Percentiles rank a stretch among this genome's conserved stretches.
These are phyloP conservation scores for Boletus sp. DNA, from an alignment of 768 basidiomycete genomes.

Conservation along the genomic window DNA sequence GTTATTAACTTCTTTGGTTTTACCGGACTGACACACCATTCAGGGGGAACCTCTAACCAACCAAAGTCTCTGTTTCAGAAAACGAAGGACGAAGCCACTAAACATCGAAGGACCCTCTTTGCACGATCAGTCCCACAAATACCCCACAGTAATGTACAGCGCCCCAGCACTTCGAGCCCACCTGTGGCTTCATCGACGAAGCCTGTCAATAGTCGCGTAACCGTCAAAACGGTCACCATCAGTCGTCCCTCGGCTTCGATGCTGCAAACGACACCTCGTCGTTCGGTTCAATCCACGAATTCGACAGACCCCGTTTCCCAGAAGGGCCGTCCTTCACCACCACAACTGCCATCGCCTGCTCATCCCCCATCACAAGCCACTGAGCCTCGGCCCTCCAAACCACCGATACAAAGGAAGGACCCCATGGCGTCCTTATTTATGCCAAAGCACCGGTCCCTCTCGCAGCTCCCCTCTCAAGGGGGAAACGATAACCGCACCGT, in stretches of 20 bases:
- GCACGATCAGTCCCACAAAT: constrained; percentile 54
- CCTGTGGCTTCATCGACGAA: constrained; percentile 33
- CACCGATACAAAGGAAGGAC: constrained; percentile 54
- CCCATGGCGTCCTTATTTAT: constrained; percentile 64
- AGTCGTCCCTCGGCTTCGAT: constrained; percentile 32
- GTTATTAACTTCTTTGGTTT: neutral
- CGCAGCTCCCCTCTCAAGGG: constrained; percentile 46
- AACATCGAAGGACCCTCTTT: constrained; percentile 62
- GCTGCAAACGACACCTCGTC: constrained; percentile 13
- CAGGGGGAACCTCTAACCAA: constrained; percentile 40
- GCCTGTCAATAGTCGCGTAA: constrained; percentile 41
- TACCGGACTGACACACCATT: constrained; percentile 11
- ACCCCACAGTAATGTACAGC: constrained; percentile 43
- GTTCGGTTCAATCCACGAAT: constrained; percentile 35
- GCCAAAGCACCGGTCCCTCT: constrained; percentile 69
- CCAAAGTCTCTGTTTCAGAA: constrained; percentile 79
- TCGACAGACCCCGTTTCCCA: constrained; percentile 9
- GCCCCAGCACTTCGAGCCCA: constrained; percentile 34
- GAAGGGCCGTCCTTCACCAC: constrained; percentile 31
- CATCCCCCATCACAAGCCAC: constrained; percentile 18
- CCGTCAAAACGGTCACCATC: constrained; percentile 49
- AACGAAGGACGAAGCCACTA: constrained; percentile 67
- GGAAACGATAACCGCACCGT: constrained; percentile 19
- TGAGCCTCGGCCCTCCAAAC: constrained; percentile 36
- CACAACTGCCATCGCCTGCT: constrained; percentile 9